These are phyloP conservation scores for Phaeodactylum tricornutum DNA, from an alignment of 108 stramenopile genomes.

Conservation along the genomic window DNA sequence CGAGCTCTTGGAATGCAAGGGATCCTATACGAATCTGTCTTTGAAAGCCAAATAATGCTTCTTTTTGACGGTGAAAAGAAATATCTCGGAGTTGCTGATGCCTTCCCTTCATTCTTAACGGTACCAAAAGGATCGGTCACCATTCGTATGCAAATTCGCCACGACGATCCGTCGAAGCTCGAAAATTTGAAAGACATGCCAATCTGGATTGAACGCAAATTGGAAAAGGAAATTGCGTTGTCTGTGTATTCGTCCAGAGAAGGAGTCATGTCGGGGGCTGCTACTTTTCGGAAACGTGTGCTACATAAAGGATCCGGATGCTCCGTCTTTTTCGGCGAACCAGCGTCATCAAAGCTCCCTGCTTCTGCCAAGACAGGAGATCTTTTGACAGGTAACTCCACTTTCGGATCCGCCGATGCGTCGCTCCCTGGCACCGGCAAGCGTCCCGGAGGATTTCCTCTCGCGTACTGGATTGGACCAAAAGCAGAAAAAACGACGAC, in stretches of 20 bases:
- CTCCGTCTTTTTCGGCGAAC: constrained; percentile 28
- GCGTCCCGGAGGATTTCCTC: constrained; percentile 32
- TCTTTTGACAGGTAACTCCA: constrained; percentile 18
- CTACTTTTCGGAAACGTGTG: constrained; percentile 21
- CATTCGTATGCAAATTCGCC: constrained; percentile 28
- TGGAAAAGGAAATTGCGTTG: constrained; percentile 26
- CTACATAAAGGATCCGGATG: constrained; percentile 20
- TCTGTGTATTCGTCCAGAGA: constrained; percentile 24
- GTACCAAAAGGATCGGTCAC: constrained; percentile 30
- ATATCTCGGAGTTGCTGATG: constrained; percentile 28
- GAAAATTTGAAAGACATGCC: constrained; percentile 27
- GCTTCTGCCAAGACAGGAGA: constrained; percentile 30
- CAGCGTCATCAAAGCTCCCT: constrained; percentile 18
- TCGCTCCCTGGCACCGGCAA: constrained; percentile 31
- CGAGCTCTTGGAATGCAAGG: constrained; percentile 34
- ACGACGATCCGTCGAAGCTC: constrained; percentile 28
- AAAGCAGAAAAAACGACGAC: constrained; percentile 15
- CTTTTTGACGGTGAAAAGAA: constrained; percentile 51
- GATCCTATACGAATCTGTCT: constrained; percentile 56
- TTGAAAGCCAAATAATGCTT: constrained; percentile 51
- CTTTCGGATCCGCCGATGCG: constrained; percentile 12
- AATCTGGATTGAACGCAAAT: constrained; percentile 34
- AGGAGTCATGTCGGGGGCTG: constrained; percentile 15
- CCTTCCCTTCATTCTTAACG: constrained; percentile 35
- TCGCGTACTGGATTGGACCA: constrained; percentile 22